Evolutionary conservation across 176 grass and related monocot genomes (phyloP).

Genomic region (Oropetium thomaeum): DNA sequence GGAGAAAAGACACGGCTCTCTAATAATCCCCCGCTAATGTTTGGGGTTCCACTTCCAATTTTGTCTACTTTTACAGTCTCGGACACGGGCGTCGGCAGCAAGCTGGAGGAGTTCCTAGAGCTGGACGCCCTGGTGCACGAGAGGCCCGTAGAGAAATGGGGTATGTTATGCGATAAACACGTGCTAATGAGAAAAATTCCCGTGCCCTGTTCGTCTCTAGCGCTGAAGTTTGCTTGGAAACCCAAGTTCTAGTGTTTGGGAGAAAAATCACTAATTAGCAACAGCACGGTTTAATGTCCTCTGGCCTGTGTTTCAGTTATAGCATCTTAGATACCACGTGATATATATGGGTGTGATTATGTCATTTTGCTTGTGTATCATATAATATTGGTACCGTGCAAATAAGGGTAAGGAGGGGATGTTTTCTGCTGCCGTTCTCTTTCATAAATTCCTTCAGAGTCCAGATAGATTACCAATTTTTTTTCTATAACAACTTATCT

Average conservation of each 20-base stretch:
- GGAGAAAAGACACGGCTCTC: neutral
- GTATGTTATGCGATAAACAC: slow-evolving; percentile 23
- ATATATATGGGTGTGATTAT: neutral
- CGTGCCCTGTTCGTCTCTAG: neutral
- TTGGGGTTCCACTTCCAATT: slow-evolving; percentile 13
- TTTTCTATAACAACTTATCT: neutral
- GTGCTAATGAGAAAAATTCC: neutral
- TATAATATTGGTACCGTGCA: neutral
- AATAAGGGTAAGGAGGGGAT: neutral
- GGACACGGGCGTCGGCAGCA: slow-evolving; percentile 66
- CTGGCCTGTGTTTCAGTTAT: neutral
- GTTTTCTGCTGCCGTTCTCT: neutral
- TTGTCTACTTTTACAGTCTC: slow-evolving; percentile 47
- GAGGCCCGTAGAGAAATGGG: slow-evolving; percentile 44
- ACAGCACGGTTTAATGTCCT: neutral
- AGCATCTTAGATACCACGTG: neutral
- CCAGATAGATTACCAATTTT: neutral
- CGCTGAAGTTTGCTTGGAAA: neutral
- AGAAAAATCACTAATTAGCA: neutral
- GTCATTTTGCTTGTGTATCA: neutral
- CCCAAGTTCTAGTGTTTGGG: neutral
- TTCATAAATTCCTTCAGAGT: neutral
- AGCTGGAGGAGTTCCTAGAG: slow-evolving; percentile 64
- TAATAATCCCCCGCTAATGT: neutral
- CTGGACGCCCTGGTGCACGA: slow-evolving; percentile 22